A percentile compares a stretch with the other conserved stretches of the same genome.
Conservation (phyloP, 2,329 filamentous ascomycete genomes). For the Aspergillus phoenicis region DNA sequence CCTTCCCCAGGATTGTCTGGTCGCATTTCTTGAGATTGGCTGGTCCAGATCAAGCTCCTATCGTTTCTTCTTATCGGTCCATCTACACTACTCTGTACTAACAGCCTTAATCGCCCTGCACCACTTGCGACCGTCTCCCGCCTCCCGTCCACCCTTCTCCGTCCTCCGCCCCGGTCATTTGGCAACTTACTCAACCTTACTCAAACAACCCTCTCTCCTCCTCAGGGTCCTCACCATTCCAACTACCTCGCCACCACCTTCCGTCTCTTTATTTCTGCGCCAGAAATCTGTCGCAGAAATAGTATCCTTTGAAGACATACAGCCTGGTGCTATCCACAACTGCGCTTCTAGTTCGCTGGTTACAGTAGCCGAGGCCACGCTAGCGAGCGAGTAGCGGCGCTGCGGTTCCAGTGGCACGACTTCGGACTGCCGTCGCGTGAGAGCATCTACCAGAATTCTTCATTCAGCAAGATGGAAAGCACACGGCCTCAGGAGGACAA, state of each 20-base stretch:
- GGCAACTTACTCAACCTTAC: neutral
- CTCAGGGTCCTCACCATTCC: neutral
- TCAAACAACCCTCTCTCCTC: neutral
- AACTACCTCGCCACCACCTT: neutral
- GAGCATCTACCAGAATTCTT: neutral
- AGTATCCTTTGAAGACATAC: neutral
- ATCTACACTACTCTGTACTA: neutral
- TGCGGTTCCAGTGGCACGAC: neutral
- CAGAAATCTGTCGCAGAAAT: no score
- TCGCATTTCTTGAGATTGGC: constrained; percentile 3
- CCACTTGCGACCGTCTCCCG: neutral
- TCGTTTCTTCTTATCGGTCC: neutral
- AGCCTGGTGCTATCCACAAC: neutral
- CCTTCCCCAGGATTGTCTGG: neutral
- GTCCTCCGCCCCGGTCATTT: neutral
- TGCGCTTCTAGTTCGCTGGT: neutral
- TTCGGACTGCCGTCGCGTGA: neutral
- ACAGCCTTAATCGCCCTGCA: neutral
- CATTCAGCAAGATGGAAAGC: constrained; percentile 9
- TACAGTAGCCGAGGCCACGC: constrained; percentile 4
- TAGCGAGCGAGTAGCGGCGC: constrained; percentile 1
- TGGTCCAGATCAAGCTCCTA: constrained; percentile 9
- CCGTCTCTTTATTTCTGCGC: neutral
- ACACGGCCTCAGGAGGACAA: neutral
- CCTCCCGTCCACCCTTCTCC: neutral